Evolutionary conservation across 257 asterid species (phyloP).

Genomic region (Galeopsis tetrahit): DNA sequence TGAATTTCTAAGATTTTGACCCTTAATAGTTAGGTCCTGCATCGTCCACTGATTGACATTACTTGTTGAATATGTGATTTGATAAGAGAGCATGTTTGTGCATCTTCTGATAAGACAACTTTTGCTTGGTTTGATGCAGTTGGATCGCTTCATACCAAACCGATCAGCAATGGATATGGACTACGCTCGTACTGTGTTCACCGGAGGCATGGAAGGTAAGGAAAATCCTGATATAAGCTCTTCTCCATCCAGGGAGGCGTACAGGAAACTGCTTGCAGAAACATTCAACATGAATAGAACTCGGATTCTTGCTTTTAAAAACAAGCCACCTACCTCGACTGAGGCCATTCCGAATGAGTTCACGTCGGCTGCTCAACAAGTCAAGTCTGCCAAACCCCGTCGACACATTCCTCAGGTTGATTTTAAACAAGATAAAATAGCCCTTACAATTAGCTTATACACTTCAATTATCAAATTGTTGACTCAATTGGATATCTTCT

Average conservation of each 20-base stretch:
- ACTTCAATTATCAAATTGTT: not conserved
- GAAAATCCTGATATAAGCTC: slow-evolving; percentile 61
- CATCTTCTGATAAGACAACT: not conserved
- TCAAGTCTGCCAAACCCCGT: slow-evolving; percentile 63
- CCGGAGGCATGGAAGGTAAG: slow-evolving; percentile 76
- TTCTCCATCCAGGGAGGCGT: slow-evolving; percentile 81
- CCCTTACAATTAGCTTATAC: not conserved
- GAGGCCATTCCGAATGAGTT: slow-evolving; percentile 58
- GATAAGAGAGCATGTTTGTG: not conserved
- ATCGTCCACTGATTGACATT: not conserved
- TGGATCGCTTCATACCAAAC: slow-evolving; percentile 90
- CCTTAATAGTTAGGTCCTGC: not conserved
- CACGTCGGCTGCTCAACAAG: slow-evolving; percentile 48
- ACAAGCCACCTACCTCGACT: slow-evolving; percentile 75
- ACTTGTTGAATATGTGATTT: not conserved
- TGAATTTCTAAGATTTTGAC: not conserved
- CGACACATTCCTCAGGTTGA: slow-evolving; percentile 81
- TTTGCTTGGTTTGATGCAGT: slow-evolving; percentile 45
- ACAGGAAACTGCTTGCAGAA: slow-evolving; percentile 76
- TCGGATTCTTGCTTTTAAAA: slow-evolving; percentile 75
- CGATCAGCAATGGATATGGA: slow-evolving; percentile 87
- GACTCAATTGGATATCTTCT: not conserved
- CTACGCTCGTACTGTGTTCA: slow-evolving; percentile 76
- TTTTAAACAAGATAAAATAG: not conserved
- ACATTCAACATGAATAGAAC: slow-evolving; percentile 80